phyloP scores from a whole-genome alignment of 2,329 filamentous ascomycete species.

The Beauveria caledonica region DNA sequence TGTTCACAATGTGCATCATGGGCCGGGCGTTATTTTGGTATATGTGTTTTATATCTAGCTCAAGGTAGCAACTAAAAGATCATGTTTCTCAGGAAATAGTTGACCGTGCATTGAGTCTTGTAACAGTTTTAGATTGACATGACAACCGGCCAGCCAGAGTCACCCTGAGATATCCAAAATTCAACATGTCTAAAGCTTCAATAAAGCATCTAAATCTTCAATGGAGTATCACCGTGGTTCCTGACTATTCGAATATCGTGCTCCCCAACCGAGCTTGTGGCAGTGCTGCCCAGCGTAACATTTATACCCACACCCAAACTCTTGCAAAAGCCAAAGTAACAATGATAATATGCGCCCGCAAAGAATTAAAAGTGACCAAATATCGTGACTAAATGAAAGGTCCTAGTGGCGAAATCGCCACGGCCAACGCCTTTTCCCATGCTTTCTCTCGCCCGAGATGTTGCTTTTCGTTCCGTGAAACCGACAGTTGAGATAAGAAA shows the following conservation, averaged over 20 bases:
- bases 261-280: background rate
- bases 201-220: background rate
- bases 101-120: background rate
- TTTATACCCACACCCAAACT: background rate
- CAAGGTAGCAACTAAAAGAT: background rate
- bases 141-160: background rate
- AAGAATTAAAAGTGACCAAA: background rate
- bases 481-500: background rate
- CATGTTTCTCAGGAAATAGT: background rate
- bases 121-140: background rate
- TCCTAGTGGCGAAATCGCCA: background rate
- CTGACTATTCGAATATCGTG: too few relatives aligned
- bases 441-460: background rate
- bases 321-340: background rate
- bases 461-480: conserved; percentile 6
- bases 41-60: background rate
- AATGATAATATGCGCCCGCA: background rate
- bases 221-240: too few relatives aligned
- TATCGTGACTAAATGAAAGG: background rate
- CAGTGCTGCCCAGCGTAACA: background rate
- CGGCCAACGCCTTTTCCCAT: conserved; percentile 3
- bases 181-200: background rate
- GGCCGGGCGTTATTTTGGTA: conserved; percentile 10
- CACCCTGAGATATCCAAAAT: background rate
- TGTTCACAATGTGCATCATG: conserved; percentile 6